Base-by-base conservation (phyloP, 2,329 filamentous ascomycete genomes). In the Rhinocladiella similis region DNA sequence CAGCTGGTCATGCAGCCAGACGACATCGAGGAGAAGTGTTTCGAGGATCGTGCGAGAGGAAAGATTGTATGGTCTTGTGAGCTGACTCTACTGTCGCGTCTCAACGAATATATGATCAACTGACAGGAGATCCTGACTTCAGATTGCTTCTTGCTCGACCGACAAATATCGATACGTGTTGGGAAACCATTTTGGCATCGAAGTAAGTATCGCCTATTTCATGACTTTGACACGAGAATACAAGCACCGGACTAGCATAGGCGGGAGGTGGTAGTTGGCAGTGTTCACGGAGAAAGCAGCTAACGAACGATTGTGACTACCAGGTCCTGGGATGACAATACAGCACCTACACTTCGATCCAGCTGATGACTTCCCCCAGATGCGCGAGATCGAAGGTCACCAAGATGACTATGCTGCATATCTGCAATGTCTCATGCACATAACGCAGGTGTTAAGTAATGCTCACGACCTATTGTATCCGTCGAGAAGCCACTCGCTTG, bases 391-490 rank as follows among this genome's bases (percentile, higher is more conserved):
- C 22, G 27, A 47, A 7, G 54, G 54, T 18, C 27, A 47, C 43
- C 54, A 56, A 47, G 54, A 56, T 27, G 43, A 56, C 12, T 38
- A 56, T 42, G 54, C 54, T n/a, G 54, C 54, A 51, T 56, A 56
- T 35, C 35, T 56, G 49, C 54, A 56, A 35, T 56, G 54, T 52
- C 54, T 51, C 41, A 51, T 52, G 48, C 54, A 56, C 33, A 39
- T 56, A 25, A 56, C 54, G 6, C 54, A 56, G 49, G 35, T 47
- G 16, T n/a, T 56, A 19, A 51, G 27, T 33, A 56, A 56, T 35
- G 54, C 54, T 38, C 54, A 56, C 35, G 54, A 56, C 22, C 43
- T 56, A 2, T 52, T 56, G 42, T 56, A 56, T 43, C 43, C 54
- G 16, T 51, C 47, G 13, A 56, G 52, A 42, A 56, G 54, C 35